Base-by-base conservation (phyloP, 164 flowering plant species). In the Saururus chinensis region DNA sequence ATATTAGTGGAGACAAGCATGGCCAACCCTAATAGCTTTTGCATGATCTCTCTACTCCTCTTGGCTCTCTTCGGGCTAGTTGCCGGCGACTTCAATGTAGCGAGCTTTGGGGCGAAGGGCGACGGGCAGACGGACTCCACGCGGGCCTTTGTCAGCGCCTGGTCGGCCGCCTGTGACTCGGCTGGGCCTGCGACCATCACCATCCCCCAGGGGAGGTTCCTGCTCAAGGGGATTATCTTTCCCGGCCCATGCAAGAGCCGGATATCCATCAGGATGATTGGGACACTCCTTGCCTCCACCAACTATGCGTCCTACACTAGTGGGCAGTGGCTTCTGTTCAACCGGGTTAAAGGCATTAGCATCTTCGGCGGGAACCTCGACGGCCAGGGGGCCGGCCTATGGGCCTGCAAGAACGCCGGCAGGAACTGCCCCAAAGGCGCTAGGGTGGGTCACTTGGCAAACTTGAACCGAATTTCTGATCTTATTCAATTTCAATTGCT, bases 121-220 rank as follows among this genome's bases (percentile, higher is more conserved):
- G 85, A 79, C 52, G 88, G 85, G 19, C 53, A 14, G 22, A 74
- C 79, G 0, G 88, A 86, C 69, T 72, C 86, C 0, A 73, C 81
- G 24, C 21, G 63, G 9, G 72, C 85, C 1, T 84, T 85, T 63
- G 59, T 68, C 6, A 52, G 42, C 0, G 85, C 88, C 6, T 86
- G 92, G 92, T 19, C 65, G 0, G 20, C 40, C 0, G 88, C 88
- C 1, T 86, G 92, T 22, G 70, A 55, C 20, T 75, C 85, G 0
- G 9, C 25, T 0, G 19, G 4, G 0, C 62, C 85, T 0, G 69
- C 83, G 19, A 62, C 67, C 9, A 64, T 84, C n/a, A 66, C 69
- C 57, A 84, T 84, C 0, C 92, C 92, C 0, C 22, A 24, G 1
- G 89, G 88, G 19, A 60, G 62, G n/a, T 86, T 60, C 65, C 55